Conservation (phyloP, 306 rosid species). For the Trichosanthes truncata region DNA sequence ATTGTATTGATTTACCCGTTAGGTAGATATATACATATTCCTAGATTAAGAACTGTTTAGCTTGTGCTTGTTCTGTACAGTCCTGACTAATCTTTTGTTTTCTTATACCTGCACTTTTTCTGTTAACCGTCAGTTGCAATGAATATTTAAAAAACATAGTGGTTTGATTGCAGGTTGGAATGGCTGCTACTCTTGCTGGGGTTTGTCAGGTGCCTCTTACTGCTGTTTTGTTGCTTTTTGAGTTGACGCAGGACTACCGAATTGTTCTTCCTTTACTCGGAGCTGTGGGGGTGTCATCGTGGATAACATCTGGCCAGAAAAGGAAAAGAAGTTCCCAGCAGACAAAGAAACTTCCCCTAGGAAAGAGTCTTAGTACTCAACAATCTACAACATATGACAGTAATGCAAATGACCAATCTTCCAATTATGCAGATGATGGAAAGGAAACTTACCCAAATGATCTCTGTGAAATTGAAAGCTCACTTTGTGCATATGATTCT, state of each 20-base stretch:
- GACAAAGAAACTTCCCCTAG: slow-evolving; percentile 20
- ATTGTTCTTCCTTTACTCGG: slow-evolving; percentile 90
- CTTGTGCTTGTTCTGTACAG: neutral
- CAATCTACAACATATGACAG: slow-evolving; percentile 25
- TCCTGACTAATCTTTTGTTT: neutral
- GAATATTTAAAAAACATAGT: neutral
- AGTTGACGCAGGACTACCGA: slow-evolving; percentile 88
- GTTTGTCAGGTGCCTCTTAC: slow-evolving; percentile 97
- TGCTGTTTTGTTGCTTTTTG: slow-evolving; percentile 82
- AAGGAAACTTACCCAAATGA: slow-evolving; percentile 26
- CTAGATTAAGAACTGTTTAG: neutral
- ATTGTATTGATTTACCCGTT: neutral
- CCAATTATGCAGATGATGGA: slow-evolving; percentile 21
- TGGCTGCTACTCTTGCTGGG: slow-evolving; percentile 97
- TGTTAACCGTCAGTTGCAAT: neutral
- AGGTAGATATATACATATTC: neutral
- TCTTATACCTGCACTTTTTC: slow-evolving; percentile 3
- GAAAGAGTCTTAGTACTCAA: slow-evolving; percentile 18
- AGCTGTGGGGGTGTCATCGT: slow-evolving; percentile 92
- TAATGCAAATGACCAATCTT: slow-evolving; percentile 28
- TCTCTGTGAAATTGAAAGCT: slow-evolving; percentile 68
- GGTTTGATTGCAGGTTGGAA: slow-evolving; percentile 81
- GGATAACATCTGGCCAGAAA: slow-evolving; percentile 72
- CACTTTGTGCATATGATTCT: slow-evolving; percentile 46
- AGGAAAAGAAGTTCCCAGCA: slow-evolving; percentile 34